Percentiles rank a stretch among this genome's conserved stretches.
These are phyloP conservation scores for Botrytis fragariae DNA, from an alignment of 2,329 filamentous ascomycete species.

Conservation along the genomic window DNA sequence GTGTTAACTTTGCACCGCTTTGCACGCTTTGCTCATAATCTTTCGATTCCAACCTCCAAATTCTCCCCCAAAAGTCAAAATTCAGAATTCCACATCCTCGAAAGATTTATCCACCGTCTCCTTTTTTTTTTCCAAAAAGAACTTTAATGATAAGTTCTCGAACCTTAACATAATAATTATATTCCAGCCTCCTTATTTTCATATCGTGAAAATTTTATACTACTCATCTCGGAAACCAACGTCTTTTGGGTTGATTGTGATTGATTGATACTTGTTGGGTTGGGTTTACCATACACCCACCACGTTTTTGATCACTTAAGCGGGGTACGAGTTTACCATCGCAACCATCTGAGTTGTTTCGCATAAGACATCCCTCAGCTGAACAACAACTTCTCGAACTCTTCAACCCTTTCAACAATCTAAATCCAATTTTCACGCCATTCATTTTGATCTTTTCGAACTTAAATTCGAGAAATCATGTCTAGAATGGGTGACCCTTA, in stretches of 20 bases:
- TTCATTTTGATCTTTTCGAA: neutral
- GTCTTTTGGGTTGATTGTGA: neutral
- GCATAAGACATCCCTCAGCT: conserved; percentile 17
- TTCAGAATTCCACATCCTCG: neutral
- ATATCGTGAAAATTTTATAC: conserved; percentile 1
- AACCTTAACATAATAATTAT: neutral
- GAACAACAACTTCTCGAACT: conserved; percentile 4
- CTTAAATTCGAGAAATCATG: conserved; percentile 21
- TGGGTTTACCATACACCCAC: neutral
- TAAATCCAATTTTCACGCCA: neutral
- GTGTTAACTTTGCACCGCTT: neutral
- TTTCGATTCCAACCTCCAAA: neutral
- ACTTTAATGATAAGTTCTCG: conserved; percentile 5
- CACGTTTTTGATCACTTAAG: conserved; percentile 7
- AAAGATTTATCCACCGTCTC: neutral
- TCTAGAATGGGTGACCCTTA: conserved; percentile 37
- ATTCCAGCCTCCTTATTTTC: conserved; percentile 17
- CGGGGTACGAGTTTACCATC: neutral
- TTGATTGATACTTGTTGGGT: neutral
- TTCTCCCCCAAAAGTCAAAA: neutral
- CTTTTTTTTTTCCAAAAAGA: neutral
- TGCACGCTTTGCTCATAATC: neutral
- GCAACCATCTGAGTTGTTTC: neutral
- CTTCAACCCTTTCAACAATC: neutral
- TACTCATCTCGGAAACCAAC: neutral